phyloP scores from a whole-genome alignment of 2,329 filamentous ascomycete genomes.

The Claviceps sp. region DNA sequence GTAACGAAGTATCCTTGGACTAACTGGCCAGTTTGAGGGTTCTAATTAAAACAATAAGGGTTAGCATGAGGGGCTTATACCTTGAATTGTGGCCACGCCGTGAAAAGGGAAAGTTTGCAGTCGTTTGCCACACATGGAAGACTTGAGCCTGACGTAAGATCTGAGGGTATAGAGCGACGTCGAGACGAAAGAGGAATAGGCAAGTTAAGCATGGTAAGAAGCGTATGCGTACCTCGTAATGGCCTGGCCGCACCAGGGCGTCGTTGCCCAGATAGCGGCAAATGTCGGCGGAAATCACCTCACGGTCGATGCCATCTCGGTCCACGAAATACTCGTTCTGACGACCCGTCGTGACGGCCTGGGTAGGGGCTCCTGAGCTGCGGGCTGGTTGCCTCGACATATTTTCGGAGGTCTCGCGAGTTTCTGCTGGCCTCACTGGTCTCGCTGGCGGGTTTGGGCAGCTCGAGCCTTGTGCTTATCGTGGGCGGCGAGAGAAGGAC shows the following conservation, averaged over 20 bases:
- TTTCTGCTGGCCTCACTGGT: too few relatives aligned
- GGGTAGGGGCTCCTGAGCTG: constrained; percentile 22
- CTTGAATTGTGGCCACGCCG: neutral
- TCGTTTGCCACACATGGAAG: too few relatives aligned
- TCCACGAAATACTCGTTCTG: constrained; percentile 73
- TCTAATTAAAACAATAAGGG: constrained; percentile 21
- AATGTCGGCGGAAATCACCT: constrained; percentile 75
- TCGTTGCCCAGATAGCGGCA: constrained; percentile 76
- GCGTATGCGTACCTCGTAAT: constrained; percentile 47
- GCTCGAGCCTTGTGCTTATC: constrained; percentile 1
- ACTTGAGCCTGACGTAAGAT: neutral
- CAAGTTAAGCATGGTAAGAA: neutral
- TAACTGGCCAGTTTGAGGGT: constrained; percentile 42
- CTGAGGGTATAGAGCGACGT: too few relatives aligned
- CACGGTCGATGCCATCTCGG: constrained; percentile 67
- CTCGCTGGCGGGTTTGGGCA: constrained; percentile 4
- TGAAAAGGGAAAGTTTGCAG: neutral
- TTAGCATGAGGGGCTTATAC: neutral
- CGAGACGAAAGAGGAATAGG: neutral
- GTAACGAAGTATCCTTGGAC: constrained; percentile 66
- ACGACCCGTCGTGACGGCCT: constrained; percentile 27
- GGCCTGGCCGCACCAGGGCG: constrained; percentile 62
- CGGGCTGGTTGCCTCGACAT: constrained; percentile 25
- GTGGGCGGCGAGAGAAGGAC: constrained; percentile 4
- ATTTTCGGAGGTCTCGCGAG: constrained; percentile 6